Evolutionary conservation across 192 early-diverging fungal genomes (phyloP).

Genomic region (Backusella tarrabulga): DNA sequence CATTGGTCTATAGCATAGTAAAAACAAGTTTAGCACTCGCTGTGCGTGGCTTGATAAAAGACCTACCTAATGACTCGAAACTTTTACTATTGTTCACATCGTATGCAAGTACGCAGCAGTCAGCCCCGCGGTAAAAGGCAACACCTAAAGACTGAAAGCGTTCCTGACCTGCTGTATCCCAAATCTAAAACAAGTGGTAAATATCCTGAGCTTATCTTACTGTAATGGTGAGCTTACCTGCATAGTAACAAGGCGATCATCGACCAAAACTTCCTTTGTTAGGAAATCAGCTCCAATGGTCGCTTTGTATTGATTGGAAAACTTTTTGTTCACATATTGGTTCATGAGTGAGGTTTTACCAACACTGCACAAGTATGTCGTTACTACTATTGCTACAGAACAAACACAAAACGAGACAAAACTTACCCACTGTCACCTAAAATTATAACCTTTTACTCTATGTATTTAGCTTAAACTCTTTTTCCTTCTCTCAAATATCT

Average conservation of each 20-base stretch:
- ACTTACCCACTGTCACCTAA: conserved; percentile 79
- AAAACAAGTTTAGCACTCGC: background rate
- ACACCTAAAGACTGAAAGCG: conserved; percentile 98
- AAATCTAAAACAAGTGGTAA: conserved; percentile 61
- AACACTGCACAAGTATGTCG: conserved; percentile 51
- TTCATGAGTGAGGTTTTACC: conserved; percentile 99
- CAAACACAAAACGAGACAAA: background rate
- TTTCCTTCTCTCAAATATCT: background rate
- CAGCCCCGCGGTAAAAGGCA: conserved; percentile 98
- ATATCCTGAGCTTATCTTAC: background rate
- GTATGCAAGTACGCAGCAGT: conserved; percentile 97
- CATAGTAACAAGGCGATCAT: conserved; percentile 90
- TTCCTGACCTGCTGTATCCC: conserved; percentile 99
- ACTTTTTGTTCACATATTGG: conserved; percentile 97
- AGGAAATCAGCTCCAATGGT: conserved; percentile 99
- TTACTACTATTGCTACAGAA: conserved; percentile 2
- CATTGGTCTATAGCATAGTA: conserved; percentile 65
- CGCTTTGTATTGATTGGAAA: conserved; percentile 97
- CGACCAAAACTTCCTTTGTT: conserved; percentile 95
- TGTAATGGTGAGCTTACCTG: conserved; percentile 54
- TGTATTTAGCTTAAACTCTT: background rate
- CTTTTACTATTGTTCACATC: conserved; percentile 94
- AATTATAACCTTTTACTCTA: conserved; percentile 65
- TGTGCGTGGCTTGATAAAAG: background rate
- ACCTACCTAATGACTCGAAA: conserved; percentile 81